Conservation (phyloP, 768 basidiomycete genomes). For the Hypsizygus marmoreus region DNA sequence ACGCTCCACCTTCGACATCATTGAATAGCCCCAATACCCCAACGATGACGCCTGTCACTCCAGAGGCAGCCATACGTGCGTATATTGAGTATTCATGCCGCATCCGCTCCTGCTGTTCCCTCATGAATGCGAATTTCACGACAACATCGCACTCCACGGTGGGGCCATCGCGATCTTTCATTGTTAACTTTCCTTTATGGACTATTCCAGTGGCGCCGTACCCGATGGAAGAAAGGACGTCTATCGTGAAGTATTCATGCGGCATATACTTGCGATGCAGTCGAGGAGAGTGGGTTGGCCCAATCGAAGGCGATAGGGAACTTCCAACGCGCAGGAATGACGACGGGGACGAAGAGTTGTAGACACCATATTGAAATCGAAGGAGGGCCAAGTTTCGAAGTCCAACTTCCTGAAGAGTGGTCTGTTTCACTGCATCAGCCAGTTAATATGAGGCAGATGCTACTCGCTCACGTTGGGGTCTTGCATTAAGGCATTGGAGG, state of each 20-base stretch:
- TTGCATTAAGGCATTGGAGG: too few relatives aligned
- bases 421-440: neutral
- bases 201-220: too few relatives aligned
- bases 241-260: too few relatives aligned
- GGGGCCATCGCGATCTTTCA: too few relatives aligned
- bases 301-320: too few relatives aligned
- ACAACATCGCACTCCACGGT: too few relatives aligned
- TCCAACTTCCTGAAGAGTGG: neutral
- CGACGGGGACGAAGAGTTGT: constrained; percentile 1
- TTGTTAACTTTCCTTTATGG: too few relatives aligned
- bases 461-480: too few relatives aligned
- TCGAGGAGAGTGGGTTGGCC: too few relatives aligned
- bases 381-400: constrained; percentile 1
- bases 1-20: constrained; percentile 12
- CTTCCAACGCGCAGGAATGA: constrained; percentile 2
- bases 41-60: constrained; percentile 14
- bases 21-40: constrained; percentile 15
- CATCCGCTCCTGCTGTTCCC: constrained; percentile 10
- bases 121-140: constrained; percentile 17
- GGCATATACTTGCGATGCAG: too few relatives aligned
- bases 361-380: constrained; percentile 4
- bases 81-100: constrained; percentile 17
- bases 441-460: too few relatives aligned
- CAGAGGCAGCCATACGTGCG: neutral
- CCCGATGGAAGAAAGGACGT: too few relatives aligned